Evolutionary conservation across 2,329 filamentous ascomycete genomes (phyloP).

Genomic region (Ophiobolus disseminans): DNA sequence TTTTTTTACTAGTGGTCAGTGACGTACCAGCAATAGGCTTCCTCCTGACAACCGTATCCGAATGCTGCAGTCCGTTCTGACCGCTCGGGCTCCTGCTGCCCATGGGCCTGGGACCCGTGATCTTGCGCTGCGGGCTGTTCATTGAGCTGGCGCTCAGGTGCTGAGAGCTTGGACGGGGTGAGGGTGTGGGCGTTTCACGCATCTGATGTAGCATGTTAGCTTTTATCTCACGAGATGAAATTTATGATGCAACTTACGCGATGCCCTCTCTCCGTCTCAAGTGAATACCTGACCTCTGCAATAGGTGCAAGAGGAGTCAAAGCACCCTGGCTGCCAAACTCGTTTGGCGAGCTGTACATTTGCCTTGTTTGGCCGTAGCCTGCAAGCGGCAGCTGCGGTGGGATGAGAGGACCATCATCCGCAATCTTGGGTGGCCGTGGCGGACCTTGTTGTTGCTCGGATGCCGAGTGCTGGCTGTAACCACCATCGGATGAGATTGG

Average conservation of each 20-base stretch:
- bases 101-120: conserved; percentile 59
- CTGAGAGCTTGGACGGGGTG: conserved; percentile 36
- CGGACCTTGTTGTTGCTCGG: conserved; percentile 50
- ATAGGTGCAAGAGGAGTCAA: conserved; percentile 57
- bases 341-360: conserved; percentile 48
- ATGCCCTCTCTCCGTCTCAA: conserved; percentile 54
- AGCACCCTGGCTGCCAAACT: conserved; percentile 46
- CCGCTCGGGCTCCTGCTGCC: conserved; percentile 57
- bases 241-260: conserved; percentile 24
- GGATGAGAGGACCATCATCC: conserved; percentile 66
- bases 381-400: conserved; percentile 54
- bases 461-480: conserved; percentile 48
- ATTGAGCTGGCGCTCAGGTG: conserved; percentile 35
- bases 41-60: conserved; percentile 45
- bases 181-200: conserved; percentile 36
- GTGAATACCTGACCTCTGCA: conserved; percentile 58
- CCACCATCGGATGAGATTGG: conserved; percentile 49
- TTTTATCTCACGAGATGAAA: conserved; percentile 1
- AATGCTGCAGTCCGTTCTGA: conserved; percentile 36
- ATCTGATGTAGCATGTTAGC: conserved; percentile 35
- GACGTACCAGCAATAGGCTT: conserved; percentile 46
- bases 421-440: conserved; percentile 61
- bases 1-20: neutral
- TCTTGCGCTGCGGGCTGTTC: conserved; percentile 50
- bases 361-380: conserved; percentile 48